Evolutionary conservation across 2,329 filamentous ascomycete species (phyloP), one percentile per base, ranked within the genome.

Genomic region (Penicillium digitatum): DNA sequence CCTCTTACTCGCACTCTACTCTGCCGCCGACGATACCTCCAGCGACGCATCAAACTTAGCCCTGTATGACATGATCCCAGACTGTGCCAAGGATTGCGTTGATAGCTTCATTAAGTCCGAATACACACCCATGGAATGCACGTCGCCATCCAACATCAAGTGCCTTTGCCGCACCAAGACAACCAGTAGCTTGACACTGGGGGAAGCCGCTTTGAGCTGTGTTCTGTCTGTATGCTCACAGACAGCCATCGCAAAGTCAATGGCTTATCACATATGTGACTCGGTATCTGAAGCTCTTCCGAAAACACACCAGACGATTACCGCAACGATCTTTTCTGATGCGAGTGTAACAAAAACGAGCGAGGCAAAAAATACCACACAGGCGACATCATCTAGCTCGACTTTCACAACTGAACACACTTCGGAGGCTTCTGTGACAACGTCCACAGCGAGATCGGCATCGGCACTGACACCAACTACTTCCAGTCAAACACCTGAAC

Each of bases 151-250:
- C 11, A 78, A 85, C 26, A 69, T 89, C 61, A 73, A 78, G 64
- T 89, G 86, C 62, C 76, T 90, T 7, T 91, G 88, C 69, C 79
- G 79, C 35, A 77, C 79, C 55, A 76, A 77, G 32, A 86, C 86
- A 9, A 72, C 70, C 12, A 81, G 81, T 29, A 86, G 84, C 10
- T 87, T 85, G 63, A 90, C 88, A 1, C 66, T 90, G 45, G 87
- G 86, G n/a, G 88, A 90, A 72, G 87, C 81, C 11, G 86, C 84
- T 5, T 72, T 89, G 58, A 82, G 86, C 65, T 91, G 88, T 69
- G 79, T 88, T 32, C 75, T 81, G 9, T 82, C 82, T 2, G 73
- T 72, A 14, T 91, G 88, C 69, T 69, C 74, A 5, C 73, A 76
- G 3, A 64, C 72, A 11, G 78, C 82, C 48, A 68, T 69, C 10